Evolutionary conservation across 805 yeast genomes (phyloP).

Genomic region (Candida andamanensis): DNA sequence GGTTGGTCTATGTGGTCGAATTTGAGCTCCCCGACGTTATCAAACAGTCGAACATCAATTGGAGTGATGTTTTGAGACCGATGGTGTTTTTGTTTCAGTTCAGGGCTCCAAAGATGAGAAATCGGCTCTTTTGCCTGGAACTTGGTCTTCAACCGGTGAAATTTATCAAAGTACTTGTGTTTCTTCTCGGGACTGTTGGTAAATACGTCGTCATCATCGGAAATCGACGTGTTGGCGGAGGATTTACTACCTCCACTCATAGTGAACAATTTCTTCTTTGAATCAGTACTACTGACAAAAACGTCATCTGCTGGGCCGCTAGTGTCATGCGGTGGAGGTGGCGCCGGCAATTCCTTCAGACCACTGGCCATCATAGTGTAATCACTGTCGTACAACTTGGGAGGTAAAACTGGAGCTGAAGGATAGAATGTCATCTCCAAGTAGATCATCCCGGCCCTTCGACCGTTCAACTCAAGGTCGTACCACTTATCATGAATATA

Average conservation of each 20-base stretch:
- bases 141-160: slow-evolving; percentile 27
- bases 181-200: slow-evolving; percentile 7
- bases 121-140: slow-evolving; percentile 33
- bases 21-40: slow-evolving; percentile 11
- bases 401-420: slow-evolving; percentile 38
- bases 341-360: slow-evolving; percentile 6
- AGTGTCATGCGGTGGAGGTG: slow-evolving; percentile 13
- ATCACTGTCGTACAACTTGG: slow-evolving; percentile 20
- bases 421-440: slow-evolving; percentile 92
- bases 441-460: slow-evolving; percentile 83
- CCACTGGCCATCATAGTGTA: background rate
- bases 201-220: slow-evolving; percentile 11
- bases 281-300: slow-evolving; percentile 13
- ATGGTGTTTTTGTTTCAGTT: slow-evolving; percentile 6
- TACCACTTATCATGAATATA: slow-evolving; percentile 90
- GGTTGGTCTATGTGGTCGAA: slow-evolving; percentile 8
- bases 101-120: slow-evolving; percentile 12
- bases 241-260: slow-evolving; percentile 5
- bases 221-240: slow-evolving; percentile 8
- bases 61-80: slow-evolving; percentile 6
- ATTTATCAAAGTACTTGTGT: slow-evolving; percentile 21
- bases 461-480: slow-evolving; percentile 57
- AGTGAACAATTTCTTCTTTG: slow-evolving; percentile 10
- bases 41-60: slow-evolving; percentile 11
- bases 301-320: slow-evolving; percentile 18